phyloP scores from a whole-genome alignment of 1,284 basidiomycete genomes.

The Rhodotorula sp. region DNA sequence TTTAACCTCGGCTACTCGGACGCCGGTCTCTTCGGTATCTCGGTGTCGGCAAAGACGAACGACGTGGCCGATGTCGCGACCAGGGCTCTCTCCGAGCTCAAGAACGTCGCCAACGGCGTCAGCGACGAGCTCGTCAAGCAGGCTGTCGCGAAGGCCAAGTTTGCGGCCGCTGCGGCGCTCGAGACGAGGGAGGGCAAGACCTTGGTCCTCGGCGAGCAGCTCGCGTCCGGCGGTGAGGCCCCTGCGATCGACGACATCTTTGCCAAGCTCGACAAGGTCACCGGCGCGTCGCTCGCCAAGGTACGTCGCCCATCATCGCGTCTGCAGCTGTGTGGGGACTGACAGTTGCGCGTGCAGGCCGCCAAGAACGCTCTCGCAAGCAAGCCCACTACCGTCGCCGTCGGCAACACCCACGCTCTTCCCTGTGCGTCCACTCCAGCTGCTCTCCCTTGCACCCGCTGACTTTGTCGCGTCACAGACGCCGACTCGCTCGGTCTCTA shows the following conservation, averaged over 20 bases:
- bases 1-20: conserved; percentile 85
- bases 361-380: conserved; percentile 57
- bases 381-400: conserved; percentile 80
- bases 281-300: conserved; percentile 46
- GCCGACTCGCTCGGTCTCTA: conserved; percentile 39
- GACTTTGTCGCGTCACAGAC: conserved; percentile 14
- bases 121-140: conserved; percentile 70
- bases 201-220: conserved; percentile 38
- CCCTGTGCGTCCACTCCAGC: conserved; percentile 54
- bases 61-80: conserved; percentile 64
- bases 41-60: conserved; percentile 59
- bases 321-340: not conserved
- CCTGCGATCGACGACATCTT: conserved; percentile 45
- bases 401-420: conserved; percentile 71
- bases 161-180: conserved; percentile 65
- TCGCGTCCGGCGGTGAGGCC: conserved; percentile 47
- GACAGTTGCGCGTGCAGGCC: conserved; percentile 32
- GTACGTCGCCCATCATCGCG: conserved; percentile 16
- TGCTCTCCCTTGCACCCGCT: not conserved
- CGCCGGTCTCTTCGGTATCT: conserved; percentile 75
- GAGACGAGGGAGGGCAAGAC: conserved; percentile 57
- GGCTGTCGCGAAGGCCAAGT: conserved; percentile 83
- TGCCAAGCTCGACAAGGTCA: conserved; percentile 43
- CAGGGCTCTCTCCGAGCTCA: conserved; percentile 65
- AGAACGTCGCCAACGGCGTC: conserved; percentile 57